These are phyloP conservation scores for Didymella lethalis DNA, from an alignment of 2,329 filamentous ascomycete genomes.

Conservation along the genomic window DNA sequence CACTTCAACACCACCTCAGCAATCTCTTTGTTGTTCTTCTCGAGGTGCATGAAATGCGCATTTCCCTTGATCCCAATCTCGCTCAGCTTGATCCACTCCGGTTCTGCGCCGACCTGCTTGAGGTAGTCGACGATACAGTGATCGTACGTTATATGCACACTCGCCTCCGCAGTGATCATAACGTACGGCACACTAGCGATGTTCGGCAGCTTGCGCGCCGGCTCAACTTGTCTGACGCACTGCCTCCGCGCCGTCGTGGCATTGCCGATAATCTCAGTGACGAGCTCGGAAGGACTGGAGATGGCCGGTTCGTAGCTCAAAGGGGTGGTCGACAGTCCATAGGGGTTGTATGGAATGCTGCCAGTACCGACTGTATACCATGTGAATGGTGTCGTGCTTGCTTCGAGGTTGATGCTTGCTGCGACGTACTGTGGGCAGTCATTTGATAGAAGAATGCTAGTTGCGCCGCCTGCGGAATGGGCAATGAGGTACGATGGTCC, in stretches of 20 bases:
- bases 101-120: slow-evolving; percentile 53
- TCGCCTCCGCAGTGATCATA: slow-evolving; percentile 35
- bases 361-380: slow-evolving; percentile 16
- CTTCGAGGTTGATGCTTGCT: slow-evolving; percentile 11
- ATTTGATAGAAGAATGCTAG: slow-evolving; percentile 24
- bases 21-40: slow-evolving; percentile 59
- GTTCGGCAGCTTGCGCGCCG: slow-evolving; percentile 18
- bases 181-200: slow-evolving; percentile 39
- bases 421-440: slow-evolving; percentile 17
- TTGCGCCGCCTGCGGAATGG: slow-evolving; percentile 20
- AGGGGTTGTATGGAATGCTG: slow-evolving; percentile 13
- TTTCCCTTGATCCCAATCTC: slow-evolving; percentile 59
- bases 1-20: slow-evolving; percentile 51
- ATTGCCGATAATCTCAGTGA: neutral
- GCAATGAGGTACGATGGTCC: slow-evolving; percentile 18
- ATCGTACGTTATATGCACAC: slow-evolving; percentile 38
- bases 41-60: slow-evolving; percentile 63
- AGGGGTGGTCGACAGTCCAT: slow-evolving; percentile 12
- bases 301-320: slow-evolving; percentile 3
- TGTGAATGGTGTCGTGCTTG: slow-evolving; percentile 14
- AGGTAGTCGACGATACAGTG: slow-evolving; percentile 36
- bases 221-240: neutral
- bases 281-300: neutral
- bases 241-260: neutral
- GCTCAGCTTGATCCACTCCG: slow-evolving; percentile 55